Percentiles rank a stretch among this genome's conserved stretches.
Evolutionary conservation across 768 basidiomycete species (phyloP).

Genomic region (Kwoniella heveanensis): DNA sequence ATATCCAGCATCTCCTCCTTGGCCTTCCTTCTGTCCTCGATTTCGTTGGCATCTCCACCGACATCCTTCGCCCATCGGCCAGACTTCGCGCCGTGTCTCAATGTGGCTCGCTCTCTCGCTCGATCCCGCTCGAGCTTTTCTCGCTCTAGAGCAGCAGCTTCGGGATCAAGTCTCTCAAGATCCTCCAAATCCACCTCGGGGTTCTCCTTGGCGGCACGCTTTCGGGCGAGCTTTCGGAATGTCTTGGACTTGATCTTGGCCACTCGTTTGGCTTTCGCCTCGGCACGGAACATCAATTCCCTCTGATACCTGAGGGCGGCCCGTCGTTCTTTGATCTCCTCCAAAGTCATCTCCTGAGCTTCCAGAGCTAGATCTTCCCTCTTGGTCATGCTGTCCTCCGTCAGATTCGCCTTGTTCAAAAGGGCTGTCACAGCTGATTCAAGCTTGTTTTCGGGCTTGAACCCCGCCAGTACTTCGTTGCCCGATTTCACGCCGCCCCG

Average conservation of each 20-base stretch:
- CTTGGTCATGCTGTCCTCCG: constrained; percentile 74
- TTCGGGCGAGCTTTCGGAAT: constrained; percentile 80
- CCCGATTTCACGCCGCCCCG: constrained; percentile 49
- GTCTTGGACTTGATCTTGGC: constrained; percentile 96
- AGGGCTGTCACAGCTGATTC: constrained; percentile 82
- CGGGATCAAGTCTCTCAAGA: constrained; percentile 63
- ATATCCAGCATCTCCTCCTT: constrained; percentile 83
- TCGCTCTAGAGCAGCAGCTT: constrained; percentile 60
- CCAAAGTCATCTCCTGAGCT: constrained; percentile 76
- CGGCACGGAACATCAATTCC: constrained; percentile 90
- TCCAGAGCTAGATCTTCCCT: constrained; percentile 72
- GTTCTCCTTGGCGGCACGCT: constrained; percentile 67
- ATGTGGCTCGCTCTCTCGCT: constrained; percentile 84
- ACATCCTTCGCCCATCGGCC: constrained; percentile 60
- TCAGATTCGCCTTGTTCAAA: constrained; percentile 76
- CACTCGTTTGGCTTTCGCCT: constrained; percentile 82
- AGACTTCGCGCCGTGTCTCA: constrained; percentile 79
- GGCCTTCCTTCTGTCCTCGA: constrained; percentile 67
- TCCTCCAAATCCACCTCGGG: constrained; percentile 54
- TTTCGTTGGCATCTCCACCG: constrained; percentile 59
- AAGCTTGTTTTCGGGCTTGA: constrained; percentile 83
- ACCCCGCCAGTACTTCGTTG: constrained; percentile 57
- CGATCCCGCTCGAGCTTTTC: constrained; percentile 75
- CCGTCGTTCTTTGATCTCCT: constrained; percentile 80
- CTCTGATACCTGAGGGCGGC: constrained; percentile 83